phyloP scores from a whole-genome alignment of 1,139 yeast genomes.

The Geotrichum klebahnii region DNA sequence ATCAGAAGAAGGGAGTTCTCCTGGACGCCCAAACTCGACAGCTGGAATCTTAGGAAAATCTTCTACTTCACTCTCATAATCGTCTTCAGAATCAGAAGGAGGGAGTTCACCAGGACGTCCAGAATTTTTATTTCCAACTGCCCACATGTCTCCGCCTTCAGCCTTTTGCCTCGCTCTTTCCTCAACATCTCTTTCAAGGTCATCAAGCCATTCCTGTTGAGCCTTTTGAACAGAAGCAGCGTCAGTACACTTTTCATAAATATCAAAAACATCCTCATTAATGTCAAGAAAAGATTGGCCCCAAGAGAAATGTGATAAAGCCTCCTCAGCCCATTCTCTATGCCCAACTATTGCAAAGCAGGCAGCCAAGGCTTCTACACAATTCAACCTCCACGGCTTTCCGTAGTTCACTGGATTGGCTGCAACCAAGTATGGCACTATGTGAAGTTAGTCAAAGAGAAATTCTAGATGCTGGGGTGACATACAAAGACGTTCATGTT shows the following conservation, averaged over 20 bases:
- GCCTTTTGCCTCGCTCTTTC: conserved; percentile 53
- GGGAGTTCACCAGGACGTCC: conserved; percentile 36
- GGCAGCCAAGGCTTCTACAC: conserved; percentile 97
- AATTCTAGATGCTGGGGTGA: conserved; percentile 2
- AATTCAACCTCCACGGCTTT: conserved; percentile 89
- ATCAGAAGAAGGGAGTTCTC: conserved; percentile 34
- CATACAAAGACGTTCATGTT: conserved; percentile 60
- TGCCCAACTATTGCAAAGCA: conserved; percentile 94
- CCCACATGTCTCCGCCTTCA: conserved; percentile 63
- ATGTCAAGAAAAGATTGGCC: conserved; percentile 81
- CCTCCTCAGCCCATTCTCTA: conserved; percentile 77
- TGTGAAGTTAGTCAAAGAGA: neutral
- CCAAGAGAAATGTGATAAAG: conserved; percentile 83
- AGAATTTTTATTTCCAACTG: conserved; percentile 71
- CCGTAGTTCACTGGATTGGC: conserved; percentile 98
- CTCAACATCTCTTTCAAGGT: conserved; percentile 62
- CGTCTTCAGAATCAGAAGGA: conserved; percentile 33
- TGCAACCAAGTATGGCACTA: conserved; percentile 83
- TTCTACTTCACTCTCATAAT: conserved; percentile 32
- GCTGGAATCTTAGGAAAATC: neutral
- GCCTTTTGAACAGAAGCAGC: conserved; percentile 68
- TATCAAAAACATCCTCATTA: conserved; percentile 69
- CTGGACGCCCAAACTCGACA: conserved; percentile 27
- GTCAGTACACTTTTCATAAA: conserved; percentile 78
- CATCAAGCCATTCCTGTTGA: conserved; percentile 70